These are phyloP conservation scores for Rubus parviflorus DNA, from an alignment of 306 rosid genomes.

Conservation along the genomic window DNA sequence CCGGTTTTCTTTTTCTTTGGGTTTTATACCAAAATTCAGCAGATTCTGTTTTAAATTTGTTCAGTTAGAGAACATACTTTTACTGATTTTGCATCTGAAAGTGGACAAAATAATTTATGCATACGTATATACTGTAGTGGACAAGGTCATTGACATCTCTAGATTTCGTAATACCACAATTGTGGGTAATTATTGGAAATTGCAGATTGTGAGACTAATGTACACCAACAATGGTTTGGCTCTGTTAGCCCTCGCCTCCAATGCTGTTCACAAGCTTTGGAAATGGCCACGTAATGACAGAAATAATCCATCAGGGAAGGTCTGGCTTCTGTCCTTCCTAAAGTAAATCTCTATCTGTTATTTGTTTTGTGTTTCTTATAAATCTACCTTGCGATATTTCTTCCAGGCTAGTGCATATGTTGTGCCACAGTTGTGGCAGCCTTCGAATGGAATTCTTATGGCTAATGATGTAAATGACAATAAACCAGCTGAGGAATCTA, in stretches of 20 bases:
- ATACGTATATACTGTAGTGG: not conserved
- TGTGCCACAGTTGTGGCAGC: conserved; percentile 50
- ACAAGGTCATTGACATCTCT: not conserved
- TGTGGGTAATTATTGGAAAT: conserved; percentile 16
- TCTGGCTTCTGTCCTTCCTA: conserved; percentile 4
- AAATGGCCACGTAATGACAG: conserved; percentile 49
- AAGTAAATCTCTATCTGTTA: not conserved
- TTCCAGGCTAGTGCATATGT: conserved; percentile 43
- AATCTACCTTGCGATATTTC: not conserved
- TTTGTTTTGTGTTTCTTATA: conserved; percentile 10
- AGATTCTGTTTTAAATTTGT: not conserved
- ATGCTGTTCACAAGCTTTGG: conserved; percentile 52
- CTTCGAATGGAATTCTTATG: conserved; percentile 44
- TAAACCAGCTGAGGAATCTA: conserved; percentile 44
- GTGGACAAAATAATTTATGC: not conserved
- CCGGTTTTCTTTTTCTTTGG: not conserved
- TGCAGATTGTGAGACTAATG: conserved; percentile 44
- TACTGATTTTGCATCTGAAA: not conserved
- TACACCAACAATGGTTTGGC: conserved; percentile 44
- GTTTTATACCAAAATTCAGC: not conserved
- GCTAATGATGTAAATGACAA: conserved; percentile 40
- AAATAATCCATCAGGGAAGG: conserved; percentile 46
- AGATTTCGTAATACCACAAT: not conserved
- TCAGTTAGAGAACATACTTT: not conserved
- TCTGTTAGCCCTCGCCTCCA: conserved; percentile 39